Conservation (phyloP, 1,284 basidiomycete genomes). For the Peniophora sp. region DNA sequence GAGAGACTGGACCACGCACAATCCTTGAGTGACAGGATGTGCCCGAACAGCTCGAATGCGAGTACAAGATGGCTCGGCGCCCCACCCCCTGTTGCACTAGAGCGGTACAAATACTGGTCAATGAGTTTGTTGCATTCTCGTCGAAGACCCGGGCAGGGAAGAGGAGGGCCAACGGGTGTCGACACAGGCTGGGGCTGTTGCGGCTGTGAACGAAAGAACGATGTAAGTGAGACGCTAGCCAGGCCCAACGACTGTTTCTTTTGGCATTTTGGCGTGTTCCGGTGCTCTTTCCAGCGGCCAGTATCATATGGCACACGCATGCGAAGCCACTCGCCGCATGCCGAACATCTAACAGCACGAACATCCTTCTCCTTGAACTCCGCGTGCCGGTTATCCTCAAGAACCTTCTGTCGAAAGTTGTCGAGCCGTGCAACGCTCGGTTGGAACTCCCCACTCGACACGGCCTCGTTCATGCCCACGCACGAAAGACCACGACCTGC, state of each 20-base stretch:
- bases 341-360: conserved; percentile 4
- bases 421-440: not conserved
- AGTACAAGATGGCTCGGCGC: not conserved
- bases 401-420: conserved; percentile 3
- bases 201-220: not conserved
- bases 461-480: too few relatives aligned
- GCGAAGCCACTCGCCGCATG: conserved; percentile 5
- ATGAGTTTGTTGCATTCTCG: not conserved
- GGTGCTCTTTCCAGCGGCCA: conserved; percentile 6
- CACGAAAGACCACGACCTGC: too few relatives aligned
- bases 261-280: not conserved
- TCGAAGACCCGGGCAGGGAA: not conserved
- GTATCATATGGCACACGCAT: conserved; percentile 7
- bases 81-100: not conserved
- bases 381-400: conserved; percentile 4
- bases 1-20: not conserved
- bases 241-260: not conserved
- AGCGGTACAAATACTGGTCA: not conserved
- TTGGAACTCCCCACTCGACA: not conserved
- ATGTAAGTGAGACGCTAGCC: not conserved
- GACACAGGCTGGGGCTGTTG: not conserved
- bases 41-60: not conserved
- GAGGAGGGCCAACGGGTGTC: not conserved
- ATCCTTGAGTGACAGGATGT: not conserved
- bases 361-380: conserved; percentile 5